A percentile compares a stretch with the other conserved stretches of the same genome.
These are phyloP conservation scores for Talaromyces sp. DNA, from an alignment of 2,329 filamentous ascomycete species.

Conservation along the genomic window DNA sequence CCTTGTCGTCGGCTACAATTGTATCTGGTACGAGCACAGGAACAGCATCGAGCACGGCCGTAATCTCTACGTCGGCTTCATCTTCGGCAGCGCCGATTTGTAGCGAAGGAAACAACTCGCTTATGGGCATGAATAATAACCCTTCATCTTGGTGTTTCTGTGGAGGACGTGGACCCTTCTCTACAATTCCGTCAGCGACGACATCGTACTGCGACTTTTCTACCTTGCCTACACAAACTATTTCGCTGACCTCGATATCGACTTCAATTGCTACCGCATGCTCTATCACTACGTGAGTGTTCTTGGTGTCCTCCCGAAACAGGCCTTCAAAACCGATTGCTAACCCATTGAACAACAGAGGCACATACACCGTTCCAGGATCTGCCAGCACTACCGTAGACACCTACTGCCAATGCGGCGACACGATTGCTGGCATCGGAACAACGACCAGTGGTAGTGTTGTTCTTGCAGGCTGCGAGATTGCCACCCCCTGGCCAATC, in stretches of 20 bases:
- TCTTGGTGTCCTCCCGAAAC: too few species aligned
- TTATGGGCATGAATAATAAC: conserved; percentile 11
- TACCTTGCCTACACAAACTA: conserved; percentile 1
- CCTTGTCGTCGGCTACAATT: not conserved
- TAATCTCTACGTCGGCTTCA: not conserved
- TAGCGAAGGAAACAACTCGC: conserved; percentile 1
- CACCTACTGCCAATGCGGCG: conserved; percentile 8
- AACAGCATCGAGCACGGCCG: not conserved
- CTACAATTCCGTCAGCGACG: not conserved
- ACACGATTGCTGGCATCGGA: not conserved
- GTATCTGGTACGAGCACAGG: not conserved
- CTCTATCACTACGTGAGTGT: not conserved
- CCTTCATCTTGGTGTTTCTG: conserved; percentile 12
- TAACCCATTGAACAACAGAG: not conserved
- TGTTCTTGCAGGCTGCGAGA: conserved; percentile 5
- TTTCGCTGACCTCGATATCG: conserved; percentile 6
- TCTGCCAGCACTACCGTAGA: conserved; percentile 1
- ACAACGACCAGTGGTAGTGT: conserved; percentile 1
- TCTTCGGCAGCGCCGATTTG: not conserved
- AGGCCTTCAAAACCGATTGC: not conserved
- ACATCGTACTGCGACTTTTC: conserved; percentile 10
- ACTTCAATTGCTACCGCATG: conserved; percentile 3
- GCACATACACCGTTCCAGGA: not conserved
- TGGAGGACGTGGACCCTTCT: conserved; percentile 2
- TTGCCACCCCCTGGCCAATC: not conserved